Evolutionary conservation across 768 basidiomycete species (phyloP).

Genomic region (Panaeolus cyanescens): DNA sequence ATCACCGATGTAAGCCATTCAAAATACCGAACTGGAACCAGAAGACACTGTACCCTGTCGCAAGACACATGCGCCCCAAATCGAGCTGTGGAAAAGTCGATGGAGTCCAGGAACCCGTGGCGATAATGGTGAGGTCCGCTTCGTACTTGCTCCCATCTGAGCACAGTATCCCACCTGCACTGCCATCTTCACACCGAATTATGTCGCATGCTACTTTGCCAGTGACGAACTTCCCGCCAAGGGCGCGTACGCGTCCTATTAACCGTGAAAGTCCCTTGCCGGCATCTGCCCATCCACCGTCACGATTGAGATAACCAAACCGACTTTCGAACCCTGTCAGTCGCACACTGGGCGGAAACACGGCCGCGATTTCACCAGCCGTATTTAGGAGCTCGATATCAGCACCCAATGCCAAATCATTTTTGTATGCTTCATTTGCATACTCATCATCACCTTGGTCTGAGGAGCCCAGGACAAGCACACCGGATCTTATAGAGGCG

Average conservation of each 20-base stretch:
- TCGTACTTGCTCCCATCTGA: slow-evolving; percentile 53
- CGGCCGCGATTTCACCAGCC: slow-evolving; percentile 40
- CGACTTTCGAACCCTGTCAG: slow-evolving; percentile 35
- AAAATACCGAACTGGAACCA: neutral
- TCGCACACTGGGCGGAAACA: slow-evolving; percentile 46
- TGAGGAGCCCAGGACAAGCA: slow-evolving; percentile 54
- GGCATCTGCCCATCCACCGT: slow-evolving; percentile 87
- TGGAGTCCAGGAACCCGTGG: slow-evolving; percentile 86
- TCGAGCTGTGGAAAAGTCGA: slow-evolving; percentile 66
- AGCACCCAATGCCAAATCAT: slow-evolving; percentile 63
- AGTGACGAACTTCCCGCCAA: slow-evolving; percentile 60
- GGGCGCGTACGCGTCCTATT: slow-evolving; percentile 52
- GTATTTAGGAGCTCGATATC: slow-evolving; percentile 42
- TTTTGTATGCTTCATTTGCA: slow-evolving; percentile 55
- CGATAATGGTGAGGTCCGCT: slow-evolving; percentile 68
- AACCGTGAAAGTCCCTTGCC: slow-evolving; percentile 60
- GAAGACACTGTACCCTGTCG: slow-evolving; percentile 69
- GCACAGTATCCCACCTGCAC: slow-evolving; percentile 62
- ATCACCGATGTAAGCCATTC: neutral
- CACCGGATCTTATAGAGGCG: slow-evolving; percentile 57
- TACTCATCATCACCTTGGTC: slow-evolving; percentile 36
- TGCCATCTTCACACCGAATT: slow-evolving; percentile 33
- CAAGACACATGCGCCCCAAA: slow-evolving; percentile 54
- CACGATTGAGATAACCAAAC: slow-evolving; percentile 69
- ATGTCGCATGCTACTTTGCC: slow-evolving; percentile 62